A percentile compares a stretch with the other conserved stretches of the same genome.
Conservation (phyloP, 2,329 filamentous ascomycete species). For the Fusarium sp. region DNA sequence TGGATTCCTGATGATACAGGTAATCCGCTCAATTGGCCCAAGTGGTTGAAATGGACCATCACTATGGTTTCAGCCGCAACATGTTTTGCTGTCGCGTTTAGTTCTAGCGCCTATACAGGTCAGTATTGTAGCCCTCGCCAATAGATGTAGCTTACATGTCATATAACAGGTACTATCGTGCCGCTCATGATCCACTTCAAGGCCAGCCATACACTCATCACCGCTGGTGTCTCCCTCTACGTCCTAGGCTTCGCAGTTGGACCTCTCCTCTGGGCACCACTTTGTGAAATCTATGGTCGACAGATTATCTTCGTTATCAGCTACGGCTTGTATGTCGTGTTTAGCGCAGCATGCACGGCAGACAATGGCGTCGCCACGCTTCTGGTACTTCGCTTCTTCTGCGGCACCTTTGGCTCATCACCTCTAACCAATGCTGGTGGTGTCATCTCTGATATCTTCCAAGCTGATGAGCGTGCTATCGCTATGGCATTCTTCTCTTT, state of each 20-base stretch:
- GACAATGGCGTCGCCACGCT: conserved; percentile 68
- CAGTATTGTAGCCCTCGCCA: conserved; percentile 42
- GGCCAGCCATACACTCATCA: conserved; percentile 63
- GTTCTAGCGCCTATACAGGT: conserved; percentile 74
- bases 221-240: conserved; percentile 72
- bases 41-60: conserved; percentile 72
- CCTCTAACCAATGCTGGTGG: conserved; percentile 72
- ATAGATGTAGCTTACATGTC: neutral
- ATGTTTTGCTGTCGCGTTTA: conserved; percentile 76
- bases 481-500: conserved; percentile 71
- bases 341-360: conserved; percentile 71
- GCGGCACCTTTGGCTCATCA: conserved; percentile 71
- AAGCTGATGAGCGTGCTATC: conserved; percentile 63
- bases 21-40: conserved; percentile 72
- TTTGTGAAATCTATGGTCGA: conserved; percentile 73
- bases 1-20: conserved; percentile 75
- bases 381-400: conserved; percentile 75
- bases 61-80: conserved; percentile 72
- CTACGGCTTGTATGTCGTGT: conserved; percentile 68
- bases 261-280: conserved; percentile 73
- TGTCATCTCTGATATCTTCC: conserved; percentile 73
- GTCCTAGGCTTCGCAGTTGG: conserved; percentile 72
- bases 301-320: conserved; percentile 70
- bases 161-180: conserved; percentile 46
- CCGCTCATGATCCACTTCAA: conserved; percentile 68